A percentile compares a stretch with the other conserved stretches of the same genome.
Conservation (phyloP, 1,139 yeast genomes). For the Kurtzmaniella quercitrusa region DNA sequence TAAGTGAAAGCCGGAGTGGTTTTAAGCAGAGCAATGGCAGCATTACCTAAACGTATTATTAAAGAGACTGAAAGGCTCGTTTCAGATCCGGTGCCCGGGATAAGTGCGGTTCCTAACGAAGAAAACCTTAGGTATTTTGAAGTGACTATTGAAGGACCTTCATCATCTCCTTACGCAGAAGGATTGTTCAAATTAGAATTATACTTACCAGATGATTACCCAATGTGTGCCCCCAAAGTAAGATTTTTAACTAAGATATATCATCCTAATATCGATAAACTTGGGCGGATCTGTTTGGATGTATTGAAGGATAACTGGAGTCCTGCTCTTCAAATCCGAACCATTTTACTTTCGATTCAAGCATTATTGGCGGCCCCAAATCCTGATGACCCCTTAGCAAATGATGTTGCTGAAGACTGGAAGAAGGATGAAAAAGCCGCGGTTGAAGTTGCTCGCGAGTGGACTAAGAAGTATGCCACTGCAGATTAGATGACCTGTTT, state of each 20-base stretch:
- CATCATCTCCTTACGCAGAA: slow-evolving; percentile 75
- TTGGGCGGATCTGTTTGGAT: slow-evolving; percentile 93
- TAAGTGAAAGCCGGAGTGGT: neutral
- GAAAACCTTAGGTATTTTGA: slow-evolving; percentile 90
- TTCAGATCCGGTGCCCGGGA: slow-evolving; percentile 96
- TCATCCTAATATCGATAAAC: slow-evolving; percentile 93
- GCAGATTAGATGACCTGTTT: neutral
- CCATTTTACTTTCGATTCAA: slow-evolving; percentile 88
- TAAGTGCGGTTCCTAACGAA: slow-evolving; percentile 87
- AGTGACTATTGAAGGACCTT: slow-evolving; percentile 83
- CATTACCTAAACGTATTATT: slow-evolving; percentile 82
- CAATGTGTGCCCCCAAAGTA: slow-evolving; percentile 91
- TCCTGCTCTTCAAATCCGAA: slow-evolving; percentile 95
- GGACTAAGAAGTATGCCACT: slow-evolving; percentile 72
- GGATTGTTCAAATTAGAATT: slow-evolving; percentile 76
- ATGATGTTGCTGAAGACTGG: slow-evolving; percentile 97
- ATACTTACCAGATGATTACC: slow-evolving; percentile 85
- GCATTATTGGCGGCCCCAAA: slow-evolving; percentile 94
- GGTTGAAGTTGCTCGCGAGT: slow-evolving; percentile 75
- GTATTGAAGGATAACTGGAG: slow-evolving; percentile 92
- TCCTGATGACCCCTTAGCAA: slow-evolving; percentile 97
- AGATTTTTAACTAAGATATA: slow-evolving; percentile 89
- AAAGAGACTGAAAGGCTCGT: slow-evolving; percentile 91
- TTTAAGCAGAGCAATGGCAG: slow-evolving; percentile 40
- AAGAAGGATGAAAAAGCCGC: slow-evolving; percentile 80